Evolutionary conservation across 1,139 yeast genomes (phyloP).

Genomic region (Hyphopichia khmerensis): DNA sequence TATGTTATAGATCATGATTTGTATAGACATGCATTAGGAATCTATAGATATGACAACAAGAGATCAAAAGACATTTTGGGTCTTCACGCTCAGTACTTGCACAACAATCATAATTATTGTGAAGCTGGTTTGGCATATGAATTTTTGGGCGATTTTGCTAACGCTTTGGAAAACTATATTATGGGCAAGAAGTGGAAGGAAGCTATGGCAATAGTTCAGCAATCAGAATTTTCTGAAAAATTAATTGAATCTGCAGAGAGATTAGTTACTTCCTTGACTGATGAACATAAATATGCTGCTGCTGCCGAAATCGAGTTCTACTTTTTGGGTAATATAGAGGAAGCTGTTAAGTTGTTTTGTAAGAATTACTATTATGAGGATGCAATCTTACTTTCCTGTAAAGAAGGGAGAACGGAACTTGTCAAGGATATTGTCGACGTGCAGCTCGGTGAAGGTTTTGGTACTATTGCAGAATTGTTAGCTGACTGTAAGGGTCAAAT

Average conservation of each 20-base stretch:
- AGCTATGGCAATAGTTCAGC: constrained; percentile 63
- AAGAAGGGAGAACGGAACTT: constrained; percentile 42
- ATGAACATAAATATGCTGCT: constrained; percentile 71
- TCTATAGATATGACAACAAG: constrained; percentile 58
- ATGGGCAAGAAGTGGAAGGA: constrained; percentile 81
- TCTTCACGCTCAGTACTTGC: constrained; percentile 62
- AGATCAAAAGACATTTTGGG: constrained; percentile 56
- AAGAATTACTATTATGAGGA: constrained; percentile 73
- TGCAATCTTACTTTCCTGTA: constrained; percentile 66
- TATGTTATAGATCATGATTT: constrained; percentile 76
- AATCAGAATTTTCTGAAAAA: constrained; percentile 34
- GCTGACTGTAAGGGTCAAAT: constrained; percentile 91
- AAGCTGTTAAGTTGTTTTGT: constrained; percentile 68
- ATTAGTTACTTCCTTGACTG: constrained; percentile 59
- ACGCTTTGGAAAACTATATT: constrained; percentile 70
- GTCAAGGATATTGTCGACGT: constrained; percentile 64
- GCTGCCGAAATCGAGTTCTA: constrained; percentile 79
- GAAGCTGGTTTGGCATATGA: constrained; percentile 85
- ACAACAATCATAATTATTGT: constrained; percentile 50
- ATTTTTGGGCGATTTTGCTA: constrained; percentile 51
- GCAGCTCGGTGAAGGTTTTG: constrained; percentile 84
- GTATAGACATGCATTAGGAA: constrained; percentile 64
- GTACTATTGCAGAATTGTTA: constrained; percentile 77
- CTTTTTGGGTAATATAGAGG: constrained; percentile 59
- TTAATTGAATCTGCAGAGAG: constrained; percentile 50